Evolutionary conservation across 1,284 basidiomycete species (phyloP), one percentile per base, ranked within the genome.

Genomic region (Volvariella surrecta): DNA sequence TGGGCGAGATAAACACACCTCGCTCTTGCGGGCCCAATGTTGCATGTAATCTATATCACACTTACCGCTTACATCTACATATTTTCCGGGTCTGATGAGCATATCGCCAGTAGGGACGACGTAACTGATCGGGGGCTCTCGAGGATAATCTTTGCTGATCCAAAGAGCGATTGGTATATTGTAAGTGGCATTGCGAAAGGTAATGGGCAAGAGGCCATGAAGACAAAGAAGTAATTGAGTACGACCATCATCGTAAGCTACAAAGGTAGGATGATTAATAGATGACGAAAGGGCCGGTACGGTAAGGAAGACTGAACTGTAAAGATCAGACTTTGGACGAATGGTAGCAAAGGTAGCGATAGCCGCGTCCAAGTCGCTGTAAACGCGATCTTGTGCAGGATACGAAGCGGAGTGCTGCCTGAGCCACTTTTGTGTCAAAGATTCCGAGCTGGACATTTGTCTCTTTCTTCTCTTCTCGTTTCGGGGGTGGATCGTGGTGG

Each of bases 71-170:
- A 85, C 78, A 54, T 97, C 92, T 50, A 98, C 73, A 53, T 79
- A 71, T 39, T 71, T 74, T 10, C 85, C 78, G 19, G 87, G 74
- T 49, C 83, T 80, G 51, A 99, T 79, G 46, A 93, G 81, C 87
- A 99, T 94, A 53, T 89, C 84, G 40, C 70, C 74, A 1, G 92
- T 97, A n/a, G 96, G 95, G 9, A 90, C 84, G 49, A 99, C 94
- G 64, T 91, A 98, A n/a, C 76, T 74, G 54, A 99, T 77, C 6
- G 96, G 96, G 1, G 92, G 80, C 22, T 72, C 68, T 35, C 73
- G 70, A 2, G 92, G 92, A 57, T 90, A 95, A 35, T 89, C 83
- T 47, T 76, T 74, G 3, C 89, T 74, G 35, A 96, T 54, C 95
- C 95, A 99, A 49, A 96, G 54, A 11, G 88, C 79, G 54, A 99